Percentiles rank a stretch among this genome's conserved stretches.
Conservation (phyloP, 2,329 filamentous ascomycete genomes). For the Pseudogymnoascus pannorum region DNA sequence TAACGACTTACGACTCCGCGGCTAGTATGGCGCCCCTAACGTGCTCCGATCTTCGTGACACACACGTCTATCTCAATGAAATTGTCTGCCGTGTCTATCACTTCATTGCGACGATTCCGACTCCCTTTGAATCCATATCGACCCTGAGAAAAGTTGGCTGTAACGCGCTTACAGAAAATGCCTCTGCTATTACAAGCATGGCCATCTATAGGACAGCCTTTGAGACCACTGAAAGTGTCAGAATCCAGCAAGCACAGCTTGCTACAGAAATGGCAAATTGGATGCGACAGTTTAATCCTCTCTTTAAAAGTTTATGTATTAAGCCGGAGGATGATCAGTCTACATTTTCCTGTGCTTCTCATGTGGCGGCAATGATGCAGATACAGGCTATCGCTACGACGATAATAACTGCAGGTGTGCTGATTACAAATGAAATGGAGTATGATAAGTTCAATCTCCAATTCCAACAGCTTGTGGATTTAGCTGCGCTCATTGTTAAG, state of each 20-base stretch:
- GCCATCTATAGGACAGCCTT: neutral
- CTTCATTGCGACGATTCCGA: conserved; percentile 16
- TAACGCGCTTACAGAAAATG: neutral
- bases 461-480: conserved; percentile 15
- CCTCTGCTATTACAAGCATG: neutral
- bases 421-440: conserved; percentile 18
- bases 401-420: conserved; percentile 15
- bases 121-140: neutral
- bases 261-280: conserved; percentile 18
- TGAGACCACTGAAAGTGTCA: conserved; percentile 12
- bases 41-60: conserved; percentile 17
- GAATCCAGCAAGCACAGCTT: conserved; percentile 18
- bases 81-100: conserved; percentile 19
- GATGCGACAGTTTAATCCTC: conserved; percentile 17
- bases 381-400: conserved; percentile 17
- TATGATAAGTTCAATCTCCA: conserved; percentile 17
- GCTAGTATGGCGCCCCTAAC: conserved; percentile 15
- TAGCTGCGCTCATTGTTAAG: conserved; percentile 14
- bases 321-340: conserved; percentile 8
- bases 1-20: neutral
- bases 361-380: conserved; percentile 15
- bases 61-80: conserved; percentile 17
- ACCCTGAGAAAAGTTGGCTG: neutral
- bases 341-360: conserved; percentile 11
- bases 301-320: conserved; percentile 13